Conservation (phyloP, 768 basidiomycete species). For the Nidularia pulvinata region DNA sequence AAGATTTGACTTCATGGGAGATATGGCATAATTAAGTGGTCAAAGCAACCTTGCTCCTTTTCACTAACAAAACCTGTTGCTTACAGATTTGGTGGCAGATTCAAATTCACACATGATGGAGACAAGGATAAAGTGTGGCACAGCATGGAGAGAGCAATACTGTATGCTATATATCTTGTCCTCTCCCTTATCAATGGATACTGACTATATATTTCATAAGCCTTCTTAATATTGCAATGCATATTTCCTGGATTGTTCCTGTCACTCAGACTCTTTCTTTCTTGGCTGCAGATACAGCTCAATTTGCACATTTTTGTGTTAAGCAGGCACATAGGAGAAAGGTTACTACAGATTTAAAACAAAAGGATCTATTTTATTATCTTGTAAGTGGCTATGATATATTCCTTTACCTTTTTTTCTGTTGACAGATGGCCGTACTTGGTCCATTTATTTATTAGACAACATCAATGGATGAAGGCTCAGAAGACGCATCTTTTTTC, state of each 20-base stretch:
- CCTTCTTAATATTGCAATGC: neutral
- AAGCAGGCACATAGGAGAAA: neutral
- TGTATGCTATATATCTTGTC: neutral
- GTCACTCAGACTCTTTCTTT: neutral
- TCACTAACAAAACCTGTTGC: neutral
- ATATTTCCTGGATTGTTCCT: neutral
- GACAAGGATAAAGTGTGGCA: slow-evolving; percentile 13
- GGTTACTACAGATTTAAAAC: neutral
- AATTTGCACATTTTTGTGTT: neutral
- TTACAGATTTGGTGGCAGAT: slow-evolving; percentile 28
- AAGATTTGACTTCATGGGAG: slow-evolving; percentile 36
- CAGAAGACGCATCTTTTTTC: neutral
- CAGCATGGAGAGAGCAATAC: neutral
- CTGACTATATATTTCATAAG: neutral
- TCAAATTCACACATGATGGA: slow-evolving; percentile 32
- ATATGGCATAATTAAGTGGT: slow-evolving; percentile 28
- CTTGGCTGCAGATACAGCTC: neutral
- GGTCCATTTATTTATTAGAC: neutral
- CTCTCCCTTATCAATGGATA: neutral
- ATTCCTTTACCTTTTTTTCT: neutral
- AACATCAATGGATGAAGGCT: neutral
- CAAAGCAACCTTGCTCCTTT: neutral
- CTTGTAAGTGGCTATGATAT: slow-evolving; percentile 12
- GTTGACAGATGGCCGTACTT: neutral
- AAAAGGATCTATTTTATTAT: slow-evolving; percentile 21